Evolutionary conservation across 805 yeast species (phyloP).

Genomic region (Barnettozyma vustinii): DNA sequence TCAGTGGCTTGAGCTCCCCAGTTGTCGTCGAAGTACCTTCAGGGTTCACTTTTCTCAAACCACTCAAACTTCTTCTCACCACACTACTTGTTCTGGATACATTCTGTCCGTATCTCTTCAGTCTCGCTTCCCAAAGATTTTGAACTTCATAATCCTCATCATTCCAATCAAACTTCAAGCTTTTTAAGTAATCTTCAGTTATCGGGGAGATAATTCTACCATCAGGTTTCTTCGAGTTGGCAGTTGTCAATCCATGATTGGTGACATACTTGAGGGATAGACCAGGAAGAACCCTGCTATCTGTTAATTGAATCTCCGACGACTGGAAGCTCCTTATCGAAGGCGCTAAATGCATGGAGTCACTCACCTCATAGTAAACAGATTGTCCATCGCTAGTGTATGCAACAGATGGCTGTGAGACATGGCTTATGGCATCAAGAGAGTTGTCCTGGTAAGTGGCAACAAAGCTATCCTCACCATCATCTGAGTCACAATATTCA

Average conservation of each 20-base stretch:
- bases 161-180: slow-evolving; percentile 3
- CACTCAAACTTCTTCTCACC: neutral
- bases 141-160: slow-evolving; percentile 11
- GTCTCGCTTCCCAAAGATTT: slow-evolving; percentile 10
- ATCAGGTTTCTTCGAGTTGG: neutral
- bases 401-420: neutral
- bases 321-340: neutral
- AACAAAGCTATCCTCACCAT: neutral
- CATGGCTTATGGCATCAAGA: neutral
- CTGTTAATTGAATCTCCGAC: slow-evolving; percentile 6
- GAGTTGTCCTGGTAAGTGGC: neutral
- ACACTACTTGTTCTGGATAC: slow-evolving; percentile 4
- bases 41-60: neutral
- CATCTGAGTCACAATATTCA: neutral
- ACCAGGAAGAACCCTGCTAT: slow-evolving; percentile 11
- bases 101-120: neutral
- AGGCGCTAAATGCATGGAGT: neutral
- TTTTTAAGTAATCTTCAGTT: slow-evolving; percentile 10
- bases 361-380: neutral
- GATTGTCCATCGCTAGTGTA: neutral
- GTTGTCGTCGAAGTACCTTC: neutral
- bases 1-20: neutral
- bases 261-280: slow-evolving; percentile 7
- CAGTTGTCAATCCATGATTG: neutral
- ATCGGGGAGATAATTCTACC: slow-evolving; percentile 8